Percentiles rank a stretch among this genome's conserved stretches.
Evolutionary conservation across 257 asterid species (phyloP).

Genomic region (Ocimum tenuiflorum): DNA sequence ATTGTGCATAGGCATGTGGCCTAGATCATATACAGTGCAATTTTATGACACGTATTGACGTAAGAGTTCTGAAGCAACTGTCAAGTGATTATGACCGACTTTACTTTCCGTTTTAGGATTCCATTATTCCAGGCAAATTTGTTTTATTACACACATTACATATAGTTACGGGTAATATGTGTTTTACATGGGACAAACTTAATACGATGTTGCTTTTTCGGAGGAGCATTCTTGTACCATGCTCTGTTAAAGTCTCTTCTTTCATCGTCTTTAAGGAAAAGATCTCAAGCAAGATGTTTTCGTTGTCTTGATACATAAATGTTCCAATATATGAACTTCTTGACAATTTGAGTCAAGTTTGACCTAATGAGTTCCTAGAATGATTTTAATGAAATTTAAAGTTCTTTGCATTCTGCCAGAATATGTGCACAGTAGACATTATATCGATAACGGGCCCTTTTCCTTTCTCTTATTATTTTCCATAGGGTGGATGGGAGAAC

Average conservation of each 20-base stretch:
- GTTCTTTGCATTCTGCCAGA: neutral
- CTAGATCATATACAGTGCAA: neutral
- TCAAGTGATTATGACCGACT: neutral
- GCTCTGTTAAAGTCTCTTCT: too few species aligned
- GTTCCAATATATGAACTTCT: neutral
- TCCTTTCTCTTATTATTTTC: neutral
- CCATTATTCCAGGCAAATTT: neutral
- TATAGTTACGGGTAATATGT: neutral
- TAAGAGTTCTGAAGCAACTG: neutral
- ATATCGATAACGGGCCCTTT: neutral
- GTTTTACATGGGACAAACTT: neutral
- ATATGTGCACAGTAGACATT: neutral
- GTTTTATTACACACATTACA: neutral
- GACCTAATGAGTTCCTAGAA: neutral
- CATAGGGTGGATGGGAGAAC: slow-evolving; percentile 96
- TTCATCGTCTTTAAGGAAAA: too few species aligned
- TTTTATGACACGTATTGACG: neutral
- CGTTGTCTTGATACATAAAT: neutral
- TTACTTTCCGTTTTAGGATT: neutral
- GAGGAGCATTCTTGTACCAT: too few species aligned
- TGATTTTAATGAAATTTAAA: neutral
- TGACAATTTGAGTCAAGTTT: neutral
- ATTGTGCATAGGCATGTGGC: neutral
- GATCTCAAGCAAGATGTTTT: neutral
- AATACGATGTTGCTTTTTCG: neutral